These are phyloP conservation scores for Carpinus viminea DNA, from an alignment of 306 rosid species.

Conservation along the genomic window DNA sequence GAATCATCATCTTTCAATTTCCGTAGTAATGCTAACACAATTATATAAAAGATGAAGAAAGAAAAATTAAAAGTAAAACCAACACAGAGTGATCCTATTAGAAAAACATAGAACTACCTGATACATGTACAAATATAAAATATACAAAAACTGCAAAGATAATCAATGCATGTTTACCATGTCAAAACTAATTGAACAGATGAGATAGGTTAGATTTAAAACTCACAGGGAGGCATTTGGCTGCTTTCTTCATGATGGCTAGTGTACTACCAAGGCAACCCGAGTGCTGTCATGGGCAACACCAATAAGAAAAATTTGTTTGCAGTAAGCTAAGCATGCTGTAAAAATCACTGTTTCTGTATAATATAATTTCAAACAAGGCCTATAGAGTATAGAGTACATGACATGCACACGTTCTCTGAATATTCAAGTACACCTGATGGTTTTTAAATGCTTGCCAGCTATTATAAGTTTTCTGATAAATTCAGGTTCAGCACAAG, in stretches of 20 bases:
- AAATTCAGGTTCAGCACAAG: background rate
- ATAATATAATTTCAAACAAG: background rate
- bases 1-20: background rate
- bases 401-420: background rate
- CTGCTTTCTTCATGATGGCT: slow-evolving; percentile 80
- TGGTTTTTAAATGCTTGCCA: no score
- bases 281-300: slow-evolving; percentile 51
- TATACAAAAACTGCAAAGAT: background rate
- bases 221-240: slow-evolving; percentile 74
- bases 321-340: background rate
- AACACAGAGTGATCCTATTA: background rate
- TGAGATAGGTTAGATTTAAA: slow-evolving; percentile 8
- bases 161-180: background rate
- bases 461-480: background rate
- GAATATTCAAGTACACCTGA: no score
- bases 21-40: background rate
- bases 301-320: slow-evolving; percentile 13
- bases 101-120: background rate
- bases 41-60: background rate
- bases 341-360: background rate
- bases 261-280: slow-evolving; percentile 89
- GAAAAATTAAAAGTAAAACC: background rate
- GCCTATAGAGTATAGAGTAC: background rate
- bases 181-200: background rate
- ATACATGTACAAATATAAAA: background rate